Evolutionary conservation across 2,329 filamentous ascomycete genomes (phyloP).

Genomic region (Colletotrichum salicis): DNA sequence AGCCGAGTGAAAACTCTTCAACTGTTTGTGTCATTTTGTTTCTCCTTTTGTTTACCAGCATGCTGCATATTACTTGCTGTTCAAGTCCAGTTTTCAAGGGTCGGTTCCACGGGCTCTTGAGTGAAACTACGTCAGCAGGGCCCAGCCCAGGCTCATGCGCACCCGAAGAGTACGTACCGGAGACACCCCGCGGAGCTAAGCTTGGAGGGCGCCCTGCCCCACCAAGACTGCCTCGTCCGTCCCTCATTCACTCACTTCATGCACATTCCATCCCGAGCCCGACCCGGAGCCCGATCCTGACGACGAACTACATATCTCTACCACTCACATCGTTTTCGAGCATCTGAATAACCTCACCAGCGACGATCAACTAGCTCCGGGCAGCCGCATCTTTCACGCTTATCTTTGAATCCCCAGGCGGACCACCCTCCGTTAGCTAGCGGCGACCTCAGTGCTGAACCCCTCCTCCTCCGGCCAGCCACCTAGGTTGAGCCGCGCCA

Average conservation of each 20-base stretch:
- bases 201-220: constrained; percentile 23
- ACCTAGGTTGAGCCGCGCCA: neutral
- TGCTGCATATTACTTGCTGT: neutral
- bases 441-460: constrained; percentile 5
- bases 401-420: neutral
- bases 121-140: constrained; percentile 32
- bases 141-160: constrained; percentile 1
- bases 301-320: neutral
- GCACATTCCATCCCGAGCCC: constrained; percentile 25
- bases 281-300: constrained; percentile 20
- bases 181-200: constrained; percentile 26
- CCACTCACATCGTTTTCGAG: neutral
- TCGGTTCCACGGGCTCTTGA: constrained; percentile 5
- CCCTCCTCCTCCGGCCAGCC: constrained; percentile 23
- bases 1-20: neutral
- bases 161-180: neutral
- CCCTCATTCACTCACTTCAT: constrained; percentile 23
- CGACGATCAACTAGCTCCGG: neutral
- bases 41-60: neutral
- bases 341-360: neutral
- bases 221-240: constrained; percentile 24
- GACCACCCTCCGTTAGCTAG: neutral
- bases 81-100: neutral
- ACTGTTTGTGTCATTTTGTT: neutral
- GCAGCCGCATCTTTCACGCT: neutral